phyloP scores from a whole-genome alignment of 2,329 filamentous ascomycete species.

The Calonectria pauciramosa region DNA sequence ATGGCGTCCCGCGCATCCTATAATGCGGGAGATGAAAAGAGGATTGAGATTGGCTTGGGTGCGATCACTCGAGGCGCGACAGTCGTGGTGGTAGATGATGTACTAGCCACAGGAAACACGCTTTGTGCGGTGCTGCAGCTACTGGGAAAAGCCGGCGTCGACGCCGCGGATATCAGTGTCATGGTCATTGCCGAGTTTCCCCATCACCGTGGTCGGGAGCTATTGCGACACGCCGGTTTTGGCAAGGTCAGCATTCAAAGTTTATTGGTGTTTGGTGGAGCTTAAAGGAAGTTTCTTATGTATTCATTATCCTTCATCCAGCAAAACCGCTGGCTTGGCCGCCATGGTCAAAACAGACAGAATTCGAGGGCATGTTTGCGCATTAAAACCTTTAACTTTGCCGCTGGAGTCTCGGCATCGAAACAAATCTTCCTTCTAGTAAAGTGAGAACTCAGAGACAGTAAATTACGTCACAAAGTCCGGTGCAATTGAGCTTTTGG shows the following conservation, averaged over 20 bases:
- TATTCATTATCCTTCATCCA: background rate
- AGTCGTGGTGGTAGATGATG: constrained; percentile 71
- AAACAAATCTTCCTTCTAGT: too few relatives aligned
- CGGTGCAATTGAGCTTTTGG: background rate
- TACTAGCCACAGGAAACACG: constrained; percentile 69
- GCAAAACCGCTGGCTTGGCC: background rate
- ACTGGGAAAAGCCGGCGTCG: constrained; percentile 58
- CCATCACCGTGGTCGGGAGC: constrained; percentile 63
- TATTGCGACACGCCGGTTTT: constrained; percentile 63
- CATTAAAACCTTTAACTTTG: too few relatives aligned
- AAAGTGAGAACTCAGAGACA: too few relatives aligned
- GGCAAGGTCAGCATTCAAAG: constrained; percentile 64
- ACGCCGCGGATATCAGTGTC: constrained; percentile 57
- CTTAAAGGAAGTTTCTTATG: constrained; percentile 12
- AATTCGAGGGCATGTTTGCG: background rate
- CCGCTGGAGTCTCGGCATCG: too few relatives aligned
- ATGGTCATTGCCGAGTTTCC: constrained; percentile 72
- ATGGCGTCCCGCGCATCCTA: constrained; percentile 61
- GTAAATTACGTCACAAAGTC: background rate
- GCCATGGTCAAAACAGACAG: background rate
- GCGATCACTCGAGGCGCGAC: constrained; percentile 54
- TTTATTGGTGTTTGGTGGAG: constrained; percentile 59
- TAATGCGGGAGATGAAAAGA: constrained; percentile 44
- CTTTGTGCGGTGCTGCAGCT: constrained; percentile 66
- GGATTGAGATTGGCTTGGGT: constrained; percentile 64